Conservation (phyloP, 129 eudicot genomes). For the Lactuca saligna region DNA sequence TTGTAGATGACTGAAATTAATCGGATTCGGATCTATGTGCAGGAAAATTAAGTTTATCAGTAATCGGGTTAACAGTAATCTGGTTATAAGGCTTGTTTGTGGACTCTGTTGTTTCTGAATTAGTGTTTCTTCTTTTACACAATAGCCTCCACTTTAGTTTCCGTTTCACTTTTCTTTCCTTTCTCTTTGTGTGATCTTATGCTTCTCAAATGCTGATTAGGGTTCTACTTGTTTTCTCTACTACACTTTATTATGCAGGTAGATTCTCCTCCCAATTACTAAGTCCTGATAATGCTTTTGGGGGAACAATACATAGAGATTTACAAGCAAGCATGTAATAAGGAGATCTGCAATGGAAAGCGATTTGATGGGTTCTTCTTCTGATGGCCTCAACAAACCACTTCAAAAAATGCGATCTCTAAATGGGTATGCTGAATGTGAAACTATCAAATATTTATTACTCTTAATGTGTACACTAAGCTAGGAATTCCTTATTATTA, state of each 20-base stretch:
- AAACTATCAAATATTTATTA: not conserved
- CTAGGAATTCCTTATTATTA: not conserved
- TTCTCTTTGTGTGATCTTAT: conserved; percentile 13
- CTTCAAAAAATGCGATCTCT: conserved; percentile 51
- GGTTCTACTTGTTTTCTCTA: conserved; percentile 3
- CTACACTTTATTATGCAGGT: not conserved
- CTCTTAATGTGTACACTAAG: not conserved
- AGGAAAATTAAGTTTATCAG: not conserved
- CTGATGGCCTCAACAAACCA: conserved; percentile 47
- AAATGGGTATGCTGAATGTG: conserved; percentile 58
- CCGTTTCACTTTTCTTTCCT: not conserved
- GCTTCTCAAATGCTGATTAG: conserved; percentile 10
- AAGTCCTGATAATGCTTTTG: conserved; percentile 15
- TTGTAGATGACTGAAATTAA: not conserved
- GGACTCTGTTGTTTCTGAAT: not conserved
- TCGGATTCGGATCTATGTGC: conserved; percentile 8
- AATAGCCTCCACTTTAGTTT: not conserved
- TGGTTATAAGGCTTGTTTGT: not conserved
- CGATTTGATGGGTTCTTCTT: conserved; percentile 37
- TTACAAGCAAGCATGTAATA: conserved; percentile 25
- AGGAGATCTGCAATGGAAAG: conserved; percentile 52
- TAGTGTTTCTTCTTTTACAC: not conserved
- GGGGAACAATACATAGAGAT: not conserved
- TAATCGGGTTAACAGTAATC: not conserved
- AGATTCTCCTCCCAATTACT: not conserved